These are phyloP conservation scores for Auricularia sp. DNA, from an alignment of 768 basidiomycete species.

Conservation along the genomic window DNA sequence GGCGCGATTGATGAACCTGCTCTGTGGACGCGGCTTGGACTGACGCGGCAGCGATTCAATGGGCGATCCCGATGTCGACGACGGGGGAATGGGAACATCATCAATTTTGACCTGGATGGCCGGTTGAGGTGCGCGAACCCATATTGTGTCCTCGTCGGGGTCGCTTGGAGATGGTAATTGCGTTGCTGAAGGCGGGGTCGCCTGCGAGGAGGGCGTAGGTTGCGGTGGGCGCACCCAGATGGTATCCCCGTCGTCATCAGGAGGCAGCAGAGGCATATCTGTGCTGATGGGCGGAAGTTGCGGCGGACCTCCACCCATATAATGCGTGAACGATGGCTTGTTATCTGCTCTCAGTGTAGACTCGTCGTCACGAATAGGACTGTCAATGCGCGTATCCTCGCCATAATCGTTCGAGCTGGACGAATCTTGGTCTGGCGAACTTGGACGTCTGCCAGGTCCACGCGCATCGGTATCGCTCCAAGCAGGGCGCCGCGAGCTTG, in stretches of 20 bases:
- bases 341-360: neutral
- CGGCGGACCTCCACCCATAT: neutral
- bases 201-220: neutral
- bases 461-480: neutral
- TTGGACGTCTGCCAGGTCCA: too few relatives aligned
- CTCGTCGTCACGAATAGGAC: neutral
- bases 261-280: neutral
- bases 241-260: neutral
- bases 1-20: slow-evolving; percentile 51
- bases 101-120: neutral
- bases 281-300: neutral
- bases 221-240: neutral
- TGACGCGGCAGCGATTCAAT: neutral
- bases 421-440: slow-evolving; percentile 1
- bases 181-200: neutral
- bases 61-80: neutral
- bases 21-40: slow-evolving; percentile 21
- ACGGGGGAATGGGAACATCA: neutral
- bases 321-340: neutral
- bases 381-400: neutral
- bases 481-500: neutral
- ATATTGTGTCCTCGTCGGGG: neutral
- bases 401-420: slow-evolving; percentile 8
- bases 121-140: neutral
- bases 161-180: neutral